Evolutionary conservation across 257 asterid genomes (phyloP).

Genomic region (Solanum medicagineum): DNA sequence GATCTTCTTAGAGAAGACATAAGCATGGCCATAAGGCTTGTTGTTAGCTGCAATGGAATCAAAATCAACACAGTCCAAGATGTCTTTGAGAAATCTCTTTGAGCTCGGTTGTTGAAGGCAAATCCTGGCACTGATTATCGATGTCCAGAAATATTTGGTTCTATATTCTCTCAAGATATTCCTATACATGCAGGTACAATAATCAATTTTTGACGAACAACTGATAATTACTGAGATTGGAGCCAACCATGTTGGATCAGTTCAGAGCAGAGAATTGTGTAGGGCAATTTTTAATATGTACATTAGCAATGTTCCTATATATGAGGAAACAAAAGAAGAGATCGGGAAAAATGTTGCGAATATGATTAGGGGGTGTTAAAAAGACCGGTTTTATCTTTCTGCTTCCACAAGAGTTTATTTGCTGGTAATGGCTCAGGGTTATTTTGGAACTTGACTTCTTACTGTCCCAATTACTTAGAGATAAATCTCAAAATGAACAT

Average conservation of each 20-base stretch:
- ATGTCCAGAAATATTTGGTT: slow-evolving; percentile 68
- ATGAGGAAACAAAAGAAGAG: slow-evolving; percentile 73
- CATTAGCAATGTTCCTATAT: slow-evolving; percentile 66
- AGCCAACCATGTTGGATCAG: slow-evolving; percentile 66
- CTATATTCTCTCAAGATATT: slow-evolving; percentile 63
- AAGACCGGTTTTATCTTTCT: neutral
- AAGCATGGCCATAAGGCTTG: slow-evolving; percentile 91
- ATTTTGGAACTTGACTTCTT: neutral
- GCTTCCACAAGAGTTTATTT: neutral
- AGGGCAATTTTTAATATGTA: slow-evolving; percentile 96
- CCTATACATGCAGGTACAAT: slow-evolving; percentile 78
- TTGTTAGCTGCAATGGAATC: slow-evolving; percentile 85
- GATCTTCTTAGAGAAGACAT: slow-evolving; percentile 99
- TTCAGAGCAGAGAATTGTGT: slow-evolving; percentile 90
- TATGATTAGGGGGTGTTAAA: slow-evolving; percentile 65
- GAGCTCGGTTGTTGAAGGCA: slow-evolving; percentile 65
- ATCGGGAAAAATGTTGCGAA: slow-evolving; percentile 80
- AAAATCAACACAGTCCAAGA: slow-evolving; percentile 70
- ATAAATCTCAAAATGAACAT: neutral
- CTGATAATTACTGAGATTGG: slow-evolving; percentile 83
- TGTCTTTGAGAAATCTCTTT: slow-evolving; percentile 87
- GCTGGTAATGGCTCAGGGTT: neutral
- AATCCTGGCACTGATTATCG: slow-evolving; percentile 73
- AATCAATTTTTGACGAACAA: slow-evolving; percentile 71
- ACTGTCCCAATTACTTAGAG: neutral